phyloP scores from a whole-genome alignment of 768 basidiomycete genomes.

The Chalciporus chontae region DNA sequence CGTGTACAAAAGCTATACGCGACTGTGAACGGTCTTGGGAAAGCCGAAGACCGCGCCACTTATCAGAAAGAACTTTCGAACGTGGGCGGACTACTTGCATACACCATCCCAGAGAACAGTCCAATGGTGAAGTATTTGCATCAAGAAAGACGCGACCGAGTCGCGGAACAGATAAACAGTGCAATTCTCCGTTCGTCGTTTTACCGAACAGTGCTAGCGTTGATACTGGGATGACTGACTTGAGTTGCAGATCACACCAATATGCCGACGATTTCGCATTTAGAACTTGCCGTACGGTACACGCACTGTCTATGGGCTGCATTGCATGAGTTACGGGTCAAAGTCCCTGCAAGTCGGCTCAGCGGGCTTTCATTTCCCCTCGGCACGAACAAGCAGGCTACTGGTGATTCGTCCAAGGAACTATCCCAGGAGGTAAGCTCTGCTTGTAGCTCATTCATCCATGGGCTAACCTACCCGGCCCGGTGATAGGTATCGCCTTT shows the following conservation, averaged over 20 bases:
- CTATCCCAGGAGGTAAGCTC: constrained; percentile 34
- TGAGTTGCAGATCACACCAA: constrained; percentile 45
- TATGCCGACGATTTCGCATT: constrained; percentile 49
- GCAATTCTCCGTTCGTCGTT: constrained; percentile 73
- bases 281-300: constrained; percentile 66
- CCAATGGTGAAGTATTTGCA: constrained; percentile 72
- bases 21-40: constrained; percentile 52
- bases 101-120: constrained; percentile 74
- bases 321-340: constrained; percentile 48
- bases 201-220: not conserved
- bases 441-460: not conserved
- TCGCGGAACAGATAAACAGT: constrained; percentile 85
- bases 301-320: constrained; percentile 58
- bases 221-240: constrained; percentile 1
- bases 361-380: constrained; percentile 48
- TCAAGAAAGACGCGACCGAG: constrained; percentile 70
- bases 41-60: constrained; percentile 50
- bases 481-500: constrained; percentile 45
- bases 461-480: no score
- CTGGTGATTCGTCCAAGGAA: constrained; percentile 32
- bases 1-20: constrained; percentile 67
- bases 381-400: constrained; percentile 9
- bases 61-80: constrained; percentile 71
- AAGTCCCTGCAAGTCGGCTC: constrained; percentile 39
- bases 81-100: constrained; percentile 80